Evolutionary conservation across 2,329 filamentous ascomycete genomes (phyloP), one percentile per base, ranked within the genome.

Genomic region (Pseudogymnoascus sp.): DNA sequence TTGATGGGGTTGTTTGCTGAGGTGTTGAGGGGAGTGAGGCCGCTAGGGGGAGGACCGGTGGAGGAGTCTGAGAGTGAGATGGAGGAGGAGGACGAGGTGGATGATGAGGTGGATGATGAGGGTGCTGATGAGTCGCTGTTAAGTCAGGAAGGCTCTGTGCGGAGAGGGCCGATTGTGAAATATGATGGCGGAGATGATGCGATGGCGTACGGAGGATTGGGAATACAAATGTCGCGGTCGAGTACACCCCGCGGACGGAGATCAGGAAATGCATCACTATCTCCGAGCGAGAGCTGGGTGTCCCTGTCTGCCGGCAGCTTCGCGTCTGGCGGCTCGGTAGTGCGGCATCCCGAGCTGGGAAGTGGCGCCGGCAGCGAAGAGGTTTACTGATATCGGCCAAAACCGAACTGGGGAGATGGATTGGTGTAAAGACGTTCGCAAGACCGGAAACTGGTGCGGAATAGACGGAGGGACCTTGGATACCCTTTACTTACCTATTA

Each of bases 1-100:
- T 78, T 97, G 31, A 97, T 97, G 91, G 83, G 86, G 63, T 80
- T 90, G 26, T 97, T 97, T 74, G 89, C 92, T 1, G 85, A 89
- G 61, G 78, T 97, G 0, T 78, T 97, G 12, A 84, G 89, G 61
- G 83, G 81, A 16, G 96, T 97, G 89, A 81, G 78, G 29, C 80
- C 83, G 0, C 35, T 59, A 23, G 52, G 35, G 11, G 52, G 29
- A 4, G 29, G 35, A 5, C 16, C 33, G 10, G 76, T 91, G 2
- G 79, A 88, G 19, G 52, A 35, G 26, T 21, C 16, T 19, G 52
- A 35, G 52, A 23, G 19, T 59, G 52, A 58, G 26, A 33, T 16
- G 23, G 52, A 58, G 8, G 29, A 33, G 21, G 52, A 38, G 29
- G 52, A 35, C 2, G 43, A 49, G 6, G 6, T 29, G 4, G 71